Evolutionary conservation across 768 basidiomycete species (phyloP), one percentile per base, ranked within the genome.

Genomic region (Termitomyces heimii): DNA sequence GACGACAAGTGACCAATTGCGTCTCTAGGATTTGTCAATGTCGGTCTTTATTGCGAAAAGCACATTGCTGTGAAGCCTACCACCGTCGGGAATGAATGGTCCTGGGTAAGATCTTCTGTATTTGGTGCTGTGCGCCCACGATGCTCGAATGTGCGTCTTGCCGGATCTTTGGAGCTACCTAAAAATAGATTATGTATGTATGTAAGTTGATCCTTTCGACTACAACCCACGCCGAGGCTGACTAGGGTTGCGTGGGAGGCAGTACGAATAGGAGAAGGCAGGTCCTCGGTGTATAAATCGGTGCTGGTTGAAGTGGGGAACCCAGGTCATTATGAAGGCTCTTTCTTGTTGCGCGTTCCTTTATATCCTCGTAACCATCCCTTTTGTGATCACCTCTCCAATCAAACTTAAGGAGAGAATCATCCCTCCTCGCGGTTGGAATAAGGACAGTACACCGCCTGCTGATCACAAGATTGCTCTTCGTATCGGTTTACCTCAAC

Each of bases 401-500:
- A 49, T 62, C 59, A 70, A 62, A 62, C 55, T 74, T 58, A 74
- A 74, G 64, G 74, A 76, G 53, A 62, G 54, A 16, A 60, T 76
- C 22, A 32, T 44, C 22, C 49, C 67, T 34, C 85, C 85, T 56
- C 68, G 54, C 14, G 79, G 79, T 28, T 87, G 84, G 85, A 56
- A 71, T 20, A 71, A 72, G 55, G 71, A 76, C 31, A 70, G 76
- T 16, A 58, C 66, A n/a, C 77, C 84, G 14, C 71, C 77, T 16
- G 58, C 73, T 1, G 68, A 77, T 56, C 77, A 82, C 58, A 68
- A 69, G 10, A 71, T 88, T 35, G 70, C 76, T 43, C 78, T 88
- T 63, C 83, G 78, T 60, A 81, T 86, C 40, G 84, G 77, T 28
- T 75, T 86, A 22, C 77, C 74, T 16, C 82, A 82, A 59, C 74